phyloP scores from a whole-genome alignment of 306 rosid genomes.

The Rosa multiflora region DNA sequence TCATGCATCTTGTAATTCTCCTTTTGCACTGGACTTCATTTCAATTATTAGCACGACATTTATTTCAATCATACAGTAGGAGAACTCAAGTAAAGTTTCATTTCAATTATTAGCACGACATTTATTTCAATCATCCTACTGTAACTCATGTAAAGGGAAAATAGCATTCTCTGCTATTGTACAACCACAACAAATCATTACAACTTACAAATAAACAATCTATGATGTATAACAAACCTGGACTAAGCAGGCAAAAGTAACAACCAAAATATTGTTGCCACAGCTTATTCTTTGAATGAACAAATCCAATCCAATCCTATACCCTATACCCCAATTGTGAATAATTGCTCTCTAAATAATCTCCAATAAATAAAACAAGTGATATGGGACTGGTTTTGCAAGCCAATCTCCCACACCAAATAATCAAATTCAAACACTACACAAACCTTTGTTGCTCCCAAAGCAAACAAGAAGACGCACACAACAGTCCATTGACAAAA shows the following conservation, averaged over 20 bases:
- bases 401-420: constrained; percentile 4
- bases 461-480: constrained; percentile 32
- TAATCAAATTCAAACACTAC: constrained; percentile 18
- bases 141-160: not conserved
- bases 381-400: not conserved
- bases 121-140: not conserved
- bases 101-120: not conserved
- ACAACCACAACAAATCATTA: constrained; percentile 11
- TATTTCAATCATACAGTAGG: no score
- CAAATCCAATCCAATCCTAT: constrained; percentile 37
- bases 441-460: constrained; percentile 20
- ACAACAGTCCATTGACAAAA: constrained; percentile 19
- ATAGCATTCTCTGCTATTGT: not conserved
- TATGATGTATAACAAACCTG: constrained; percentile 19
- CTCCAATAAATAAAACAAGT: constrained; percentile 4
- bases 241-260: constrained; percentile 9
- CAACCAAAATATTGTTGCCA: constrained; percentile 6
- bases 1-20: not conserved
- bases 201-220: constrained; percentile 19
- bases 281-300: constrained; percentile 28
- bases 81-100: no score
- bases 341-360: not conserved
- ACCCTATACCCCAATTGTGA: constrained; percentile 27
- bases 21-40: no score
- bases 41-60: no score